phyloP scores from a whole-genome alignment of 225 moss, liverwort and hornwort genomes.

The Rhytidiadelphus loreus region DNA sequence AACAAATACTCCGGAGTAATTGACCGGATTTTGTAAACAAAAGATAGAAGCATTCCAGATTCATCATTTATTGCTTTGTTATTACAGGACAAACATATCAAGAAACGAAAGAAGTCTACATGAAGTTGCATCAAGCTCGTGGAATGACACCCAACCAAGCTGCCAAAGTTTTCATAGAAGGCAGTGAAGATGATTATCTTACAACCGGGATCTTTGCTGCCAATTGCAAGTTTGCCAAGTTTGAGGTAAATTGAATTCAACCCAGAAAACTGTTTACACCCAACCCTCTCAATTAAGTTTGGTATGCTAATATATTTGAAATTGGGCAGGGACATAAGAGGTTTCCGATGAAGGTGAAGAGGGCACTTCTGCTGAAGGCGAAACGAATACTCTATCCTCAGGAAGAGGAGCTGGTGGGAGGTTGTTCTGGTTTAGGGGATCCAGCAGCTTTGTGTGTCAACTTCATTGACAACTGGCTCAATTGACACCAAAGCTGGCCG shows the following conservation, averaged over 20 bases:
- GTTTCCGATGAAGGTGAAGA: conserved; percentile 16
- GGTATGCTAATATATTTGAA: neutral
- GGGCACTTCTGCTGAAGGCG: conserved; percentile 1
- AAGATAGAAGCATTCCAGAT: neutral
- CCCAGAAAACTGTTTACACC: neutral
- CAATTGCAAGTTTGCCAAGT: conserved; percentile 26
- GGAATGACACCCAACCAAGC: conserved; percentile 17
- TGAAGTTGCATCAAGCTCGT: conserved; percentile 24
- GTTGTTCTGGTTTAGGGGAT: conserved; percentile 20
- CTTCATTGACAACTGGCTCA: conserved; percentile 2
- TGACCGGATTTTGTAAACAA: neutral
- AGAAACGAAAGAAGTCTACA: conserved; percentile 24
- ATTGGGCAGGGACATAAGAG: conserved; percentile 4
- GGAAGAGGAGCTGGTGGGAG: neutral
- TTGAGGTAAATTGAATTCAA: conserved; percentile 2
- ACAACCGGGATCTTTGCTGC: conserved; percentile 19
- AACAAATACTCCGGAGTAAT: neutral
- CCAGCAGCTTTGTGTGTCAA: conserved; percentile 16
- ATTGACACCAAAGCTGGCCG: neutral
- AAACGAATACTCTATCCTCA: neutral
- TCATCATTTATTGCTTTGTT: neutral
- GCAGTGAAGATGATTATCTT: conserved; percentile 27
- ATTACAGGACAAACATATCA: conserved; percentile 30
- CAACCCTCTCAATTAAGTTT: neutral
- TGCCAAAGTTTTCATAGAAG: conserved; percentile 11